These are phyloP conservation scores for Cerioporus squamosus DNA, from an alignment of 1,284 basidiomycete genomes.

Conservation along the genomic window DNA sequence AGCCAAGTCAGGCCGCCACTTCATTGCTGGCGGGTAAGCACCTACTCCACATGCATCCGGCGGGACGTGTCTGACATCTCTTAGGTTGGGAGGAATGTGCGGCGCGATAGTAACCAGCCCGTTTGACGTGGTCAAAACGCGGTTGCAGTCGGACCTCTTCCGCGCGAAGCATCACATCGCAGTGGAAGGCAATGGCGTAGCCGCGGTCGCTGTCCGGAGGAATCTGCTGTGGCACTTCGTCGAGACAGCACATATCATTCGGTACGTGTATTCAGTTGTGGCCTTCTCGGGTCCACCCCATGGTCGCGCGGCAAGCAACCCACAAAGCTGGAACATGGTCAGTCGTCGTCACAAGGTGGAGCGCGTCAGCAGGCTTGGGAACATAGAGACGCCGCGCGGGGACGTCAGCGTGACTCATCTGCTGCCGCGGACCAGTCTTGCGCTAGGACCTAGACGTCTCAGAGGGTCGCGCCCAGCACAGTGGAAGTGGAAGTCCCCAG, in stretches of 20 bases:
- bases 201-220: constrained; percentile 44
- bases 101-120: constrained; percentile 97
- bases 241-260: constrained; percentile 89
- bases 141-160: constrained; percentile 92
- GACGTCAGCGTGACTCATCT: too few relatives aligned
- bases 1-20: constrained; percentile 86
- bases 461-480: too few relatives aligned
- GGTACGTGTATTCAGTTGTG: constrained; percentile 55
- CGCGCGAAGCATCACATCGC: constrained; percentile 56
- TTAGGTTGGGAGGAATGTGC: constrained; percentile 94
- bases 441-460: too few relatives aligned
- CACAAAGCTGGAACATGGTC: too few relatives aligned
- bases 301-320: too few relatives aligned
- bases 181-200: constrained; percentile 44
- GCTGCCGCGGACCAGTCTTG: too few relatives aligned
- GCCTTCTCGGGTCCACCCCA: neutral
- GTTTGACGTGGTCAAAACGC: constrained; percentile 98
- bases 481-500: too few relatives aligned
- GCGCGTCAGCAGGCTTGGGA: too few relatives aligned
- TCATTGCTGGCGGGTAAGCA: constrained; percentile 85
- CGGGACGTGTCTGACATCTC: constrained; percentile 11
- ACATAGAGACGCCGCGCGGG: too few relatives aligned
- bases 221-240: constrained; percentile 90
- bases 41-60: neutral
- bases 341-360: too few relatives aligned